phyloP scores from a whole-genome alignment of 164 flowering plant species.

The Buxus sempervirens region DNA sequence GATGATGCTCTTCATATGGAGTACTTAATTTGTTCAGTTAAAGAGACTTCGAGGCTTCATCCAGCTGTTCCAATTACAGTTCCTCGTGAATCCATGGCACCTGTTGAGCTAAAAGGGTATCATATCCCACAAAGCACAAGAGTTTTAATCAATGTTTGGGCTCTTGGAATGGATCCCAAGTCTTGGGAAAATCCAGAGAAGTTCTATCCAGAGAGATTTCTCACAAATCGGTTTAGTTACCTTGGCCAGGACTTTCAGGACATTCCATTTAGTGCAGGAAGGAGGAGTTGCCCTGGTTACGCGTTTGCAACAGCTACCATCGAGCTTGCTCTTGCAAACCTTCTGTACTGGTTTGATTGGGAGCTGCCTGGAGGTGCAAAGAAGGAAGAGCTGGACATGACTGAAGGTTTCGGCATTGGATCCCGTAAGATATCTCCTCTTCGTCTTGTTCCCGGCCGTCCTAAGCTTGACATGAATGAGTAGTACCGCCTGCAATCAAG shows the following conservation, averaged over 20 bases:
- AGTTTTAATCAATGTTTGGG: not conserved
- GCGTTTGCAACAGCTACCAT: not conserved
- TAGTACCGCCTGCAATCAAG: too few relatives aligned
- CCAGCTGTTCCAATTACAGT: conserved; percentile 27
- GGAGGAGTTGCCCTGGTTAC: not conserved
- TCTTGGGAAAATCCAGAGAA: not conserved
- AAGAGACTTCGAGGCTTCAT: conserved; percentile 35
- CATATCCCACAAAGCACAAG: not conserved
- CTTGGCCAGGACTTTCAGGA: not conserved
- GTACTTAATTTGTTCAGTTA: conserved; percentile 23
- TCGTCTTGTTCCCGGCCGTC: not conserved
- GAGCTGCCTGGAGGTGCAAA: not conserved
- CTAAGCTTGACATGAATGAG: too few relatives aligned
- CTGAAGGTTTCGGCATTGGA: not conserved
- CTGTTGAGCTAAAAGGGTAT: not conserved
- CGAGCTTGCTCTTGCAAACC: not conserved
- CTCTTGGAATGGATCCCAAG: not conserved
- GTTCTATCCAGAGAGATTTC: not conserved
- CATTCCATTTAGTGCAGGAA: not conserved
- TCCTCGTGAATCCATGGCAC: conserved; percentile 16
- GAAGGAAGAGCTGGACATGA: not conserved
- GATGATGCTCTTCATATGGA: conserved; percentile 7
- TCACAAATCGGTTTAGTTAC: not conserved
- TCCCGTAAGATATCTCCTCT: not conserved
- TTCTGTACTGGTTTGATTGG: conserved; percentile 2